phyloP scores from a whole-genome alignment of 2,329 filamentous ascomycete genomes.

The Hypoxylon sp. region DNA sequence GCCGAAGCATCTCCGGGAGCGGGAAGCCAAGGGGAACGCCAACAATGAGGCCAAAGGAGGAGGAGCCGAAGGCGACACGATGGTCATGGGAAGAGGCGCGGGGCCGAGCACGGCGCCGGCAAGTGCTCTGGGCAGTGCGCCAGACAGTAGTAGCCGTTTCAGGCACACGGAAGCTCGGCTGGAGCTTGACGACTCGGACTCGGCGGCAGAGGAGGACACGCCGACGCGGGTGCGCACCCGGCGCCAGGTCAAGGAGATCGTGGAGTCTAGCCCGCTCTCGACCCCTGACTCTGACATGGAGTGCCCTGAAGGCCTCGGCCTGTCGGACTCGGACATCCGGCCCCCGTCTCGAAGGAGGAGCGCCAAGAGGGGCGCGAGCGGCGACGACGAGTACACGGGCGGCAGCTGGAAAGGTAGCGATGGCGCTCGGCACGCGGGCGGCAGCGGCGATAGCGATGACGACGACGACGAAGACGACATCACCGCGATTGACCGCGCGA shows the following conservation, averaged over 20 bases:
- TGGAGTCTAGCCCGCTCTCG: constrained; percentile 49
- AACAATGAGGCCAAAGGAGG: constrained; percentile 12
- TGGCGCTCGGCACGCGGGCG: constrained; percentile 39
- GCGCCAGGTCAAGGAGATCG: constrained; percentile 33
- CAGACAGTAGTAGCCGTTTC: constrained; percentile 39
- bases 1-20: constrained; percentile 42
- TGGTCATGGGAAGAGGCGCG: constrained; percentile 25
- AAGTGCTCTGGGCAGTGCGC: constrained; percentile 25
- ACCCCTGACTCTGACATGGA: constrained; percentile 40
- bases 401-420: constrained; percentile 47
- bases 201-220: constrained; percentile 36
- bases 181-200: constrained; percentile 40
- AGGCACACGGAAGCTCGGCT: constrained; percentile 47
- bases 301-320: constrained; percentile 24
- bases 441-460: constrained; percentile 40
- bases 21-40: constrained; percentile 24
- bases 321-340: constrained; percentile 42
- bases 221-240: constrained; percentile 42
- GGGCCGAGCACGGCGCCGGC: constrained; percentile 3
- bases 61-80: constrained; percentile 22
- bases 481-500: constrained; percentile 38
- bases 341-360: constrained; percentile 32
- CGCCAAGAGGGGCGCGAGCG: constrained; percentile 37
- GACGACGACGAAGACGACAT: constrained; percentile 41
- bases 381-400: constrained; percentile 48